Base-by-base conservation (phyloP, 2,329 filamentous ascomycete genomes). In the Thermomyces lanuginosus region DNA sequence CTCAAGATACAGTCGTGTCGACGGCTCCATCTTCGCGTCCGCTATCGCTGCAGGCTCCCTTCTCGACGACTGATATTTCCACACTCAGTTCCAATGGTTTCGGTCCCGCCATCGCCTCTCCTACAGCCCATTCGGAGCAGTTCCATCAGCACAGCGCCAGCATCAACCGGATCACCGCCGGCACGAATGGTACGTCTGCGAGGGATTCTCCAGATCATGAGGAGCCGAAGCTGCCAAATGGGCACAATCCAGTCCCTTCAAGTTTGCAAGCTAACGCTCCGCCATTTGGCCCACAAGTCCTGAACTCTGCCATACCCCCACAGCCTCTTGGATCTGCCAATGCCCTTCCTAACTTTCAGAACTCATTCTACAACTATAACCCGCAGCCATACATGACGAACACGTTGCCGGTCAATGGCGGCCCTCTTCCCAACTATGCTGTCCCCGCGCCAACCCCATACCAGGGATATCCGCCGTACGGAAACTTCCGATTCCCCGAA, bases 41-140 rank as follows among this genome's bases (percentile, higher is more conserved):
- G 10, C 42, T 40, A 4, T 48, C 53, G 6, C 32, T 92, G 31
- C 79, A 84, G 53, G 75, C 78, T 22, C 93, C 86, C 0, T 93
- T 80, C 58, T 93, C 89, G 6, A 73, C 81, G 28, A 89, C 78
- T 51, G 84, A 95, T 44, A 65, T 93, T 11, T 79, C 83, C 4
- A 91, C 83, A 5, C 62, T 83, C 44, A 92, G 89, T 66, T 76
- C 64, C 38, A 61, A 67, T 28, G 65, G 67, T 29, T 52, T 61
- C 26, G 56, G 64, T 24, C 44, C 44, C 12, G 42, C 48, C 3
- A 46, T 52, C 16, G 58, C 53, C 8, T 43, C 57, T 7, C 54
- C 58, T 27, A 78, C 79, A 46, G 72, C 61, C 4, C 64, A 71
- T 35, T 60, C 64, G 27, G 65, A 73, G 43, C 62, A 67, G 36